Percentiles rank a stretch among this genome's conserved stretches.
These are phyloP conservation scores for Myxozyma geophila DNA, from an alignment of 805 yeast species.

Conservation along the genomic window DNA sequence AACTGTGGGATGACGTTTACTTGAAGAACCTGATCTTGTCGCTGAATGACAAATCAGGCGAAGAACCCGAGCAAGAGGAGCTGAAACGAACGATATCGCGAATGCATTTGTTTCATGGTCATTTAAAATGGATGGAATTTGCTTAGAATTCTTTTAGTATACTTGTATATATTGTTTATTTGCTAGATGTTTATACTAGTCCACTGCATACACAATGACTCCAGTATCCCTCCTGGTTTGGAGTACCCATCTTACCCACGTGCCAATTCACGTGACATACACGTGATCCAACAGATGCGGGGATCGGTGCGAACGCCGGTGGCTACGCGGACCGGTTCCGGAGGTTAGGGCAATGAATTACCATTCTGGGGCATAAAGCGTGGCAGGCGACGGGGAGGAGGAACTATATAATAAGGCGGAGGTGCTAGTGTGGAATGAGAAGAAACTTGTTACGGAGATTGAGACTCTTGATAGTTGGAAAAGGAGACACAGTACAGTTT, in stretches of 20 bases:
- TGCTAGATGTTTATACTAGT: too few species aligned
- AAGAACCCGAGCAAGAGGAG: not conserved
- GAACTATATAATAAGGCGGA: not conserved
- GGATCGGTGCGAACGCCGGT: conserved; percentile 5
- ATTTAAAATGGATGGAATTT: conserved; percentile 17
- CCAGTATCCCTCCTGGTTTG: too few species aligned
- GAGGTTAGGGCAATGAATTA: not conserved
- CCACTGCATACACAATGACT: not conserved
- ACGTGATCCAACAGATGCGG: too few species aligned
- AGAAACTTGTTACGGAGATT: too few species aligned
- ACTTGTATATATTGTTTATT: not conserved
- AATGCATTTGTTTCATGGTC: conserved; percentile 13
- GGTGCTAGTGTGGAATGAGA: too few species aligned
- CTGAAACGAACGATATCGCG: not conserved
- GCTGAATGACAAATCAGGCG: not conserved
- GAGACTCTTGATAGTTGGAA: too few species aligned
- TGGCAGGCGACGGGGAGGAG: not conserved
- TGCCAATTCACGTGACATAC: too few species aligned
- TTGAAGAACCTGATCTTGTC: not conserved
- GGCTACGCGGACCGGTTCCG: conserved; percentile 2
- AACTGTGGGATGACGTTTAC: conserved; percentile 1
- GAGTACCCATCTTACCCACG: too few species aligned
- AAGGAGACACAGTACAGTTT: too few species aligned
- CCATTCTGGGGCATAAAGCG: too few species aligned
- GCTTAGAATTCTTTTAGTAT: conserved; percentile 1